phyloP scores from a whole-genome alignment of 305 asterid species.

The Fraxinus latifolia region DNA sequence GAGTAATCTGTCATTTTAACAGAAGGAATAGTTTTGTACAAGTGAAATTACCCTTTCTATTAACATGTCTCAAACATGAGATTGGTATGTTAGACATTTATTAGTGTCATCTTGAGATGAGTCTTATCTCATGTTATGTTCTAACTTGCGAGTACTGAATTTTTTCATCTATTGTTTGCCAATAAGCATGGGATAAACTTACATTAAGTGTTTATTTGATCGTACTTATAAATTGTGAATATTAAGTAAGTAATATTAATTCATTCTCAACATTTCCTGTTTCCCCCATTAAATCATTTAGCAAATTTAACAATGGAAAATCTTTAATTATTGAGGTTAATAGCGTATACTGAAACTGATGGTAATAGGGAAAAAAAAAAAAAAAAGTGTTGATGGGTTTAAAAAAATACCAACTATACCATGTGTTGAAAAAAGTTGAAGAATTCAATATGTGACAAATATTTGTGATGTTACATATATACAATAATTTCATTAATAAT shows the following conservation, averaged over 20 bases:
- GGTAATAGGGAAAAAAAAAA: background rate
- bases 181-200: slow-evolving; percentile 3
- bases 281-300: background rate
- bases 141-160: background rate
- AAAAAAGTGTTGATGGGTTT: background rate
- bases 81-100: background rate
- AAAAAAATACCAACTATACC: background rate
- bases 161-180: slow-evolving; percentile 9
- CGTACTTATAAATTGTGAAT: background rate
- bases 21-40: too few species aligned
- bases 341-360: background rate
- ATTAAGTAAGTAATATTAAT: background rate
- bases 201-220: background rate
- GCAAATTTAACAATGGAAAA: background rate
- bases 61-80: background rate
- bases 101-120: background rate
- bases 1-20: too few species aligned
- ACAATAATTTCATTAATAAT: background rate
- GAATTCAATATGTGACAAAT: background rate
- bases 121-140: background rate
- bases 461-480: background rate
- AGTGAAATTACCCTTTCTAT: too few species aligned
- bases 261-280: background rate
- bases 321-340: background rate
- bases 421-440: background rate